Conservation (phyloP, 2,329 filamentous ascomycete genomes). For the Mycogone perniciosa region DNA sequence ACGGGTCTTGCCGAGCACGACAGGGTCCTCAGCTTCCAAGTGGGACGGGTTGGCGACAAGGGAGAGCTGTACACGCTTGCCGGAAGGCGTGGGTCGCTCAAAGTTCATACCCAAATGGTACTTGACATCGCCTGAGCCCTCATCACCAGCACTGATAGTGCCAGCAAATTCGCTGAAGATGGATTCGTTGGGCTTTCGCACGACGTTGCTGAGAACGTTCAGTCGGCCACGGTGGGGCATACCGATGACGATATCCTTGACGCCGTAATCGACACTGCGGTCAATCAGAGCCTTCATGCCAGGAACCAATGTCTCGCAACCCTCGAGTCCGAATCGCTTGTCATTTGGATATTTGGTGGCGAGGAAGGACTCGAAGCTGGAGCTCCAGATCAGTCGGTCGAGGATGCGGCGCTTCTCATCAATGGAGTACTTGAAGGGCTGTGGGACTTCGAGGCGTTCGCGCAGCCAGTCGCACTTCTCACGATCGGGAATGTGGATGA, state of each 20-base stretch:
- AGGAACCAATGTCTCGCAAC: constrained; percentile 91
- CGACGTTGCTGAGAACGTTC: constrained; percentile 96
- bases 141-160: constrained; percentile 77
- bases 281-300: constrained; percentile 99
- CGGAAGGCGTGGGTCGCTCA: constrained; percentile 93
- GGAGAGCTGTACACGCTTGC: constrained; percentile 98
- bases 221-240: constrained; percentile 99
- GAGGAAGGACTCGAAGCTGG: constrained; percentile 92
- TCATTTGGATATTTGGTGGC: constrained; percentile 99
- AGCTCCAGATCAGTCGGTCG: constrained; percentile 97
- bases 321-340: constrained; percentile 97
- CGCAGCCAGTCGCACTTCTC: constrained; percentile 98
- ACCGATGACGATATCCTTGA: constrained; percentile 98
- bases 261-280: constrained; percentile 93
- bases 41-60: constrained; percentile 98
- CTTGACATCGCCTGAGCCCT: constrained; percentile 97
- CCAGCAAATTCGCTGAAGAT: constrained; percentile 99
- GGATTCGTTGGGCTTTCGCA: constrained; percentile 97
- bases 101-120: constrained; percentile 99
- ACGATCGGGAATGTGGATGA: constrained; percentile 96
- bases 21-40: constrained; percentile 94
- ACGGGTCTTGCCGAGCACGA: constrained; percentile 93
- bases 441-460: constrained; percentile 87
- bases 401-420: constrained; percentile 98
- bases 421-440: constrained; percentile 93